Evolutionary conservation across 108 stramenopile species (phyloP), one percentile per base, ranked within the genome.

Genomic region (Nannochloropsis oceanica): DNA sequence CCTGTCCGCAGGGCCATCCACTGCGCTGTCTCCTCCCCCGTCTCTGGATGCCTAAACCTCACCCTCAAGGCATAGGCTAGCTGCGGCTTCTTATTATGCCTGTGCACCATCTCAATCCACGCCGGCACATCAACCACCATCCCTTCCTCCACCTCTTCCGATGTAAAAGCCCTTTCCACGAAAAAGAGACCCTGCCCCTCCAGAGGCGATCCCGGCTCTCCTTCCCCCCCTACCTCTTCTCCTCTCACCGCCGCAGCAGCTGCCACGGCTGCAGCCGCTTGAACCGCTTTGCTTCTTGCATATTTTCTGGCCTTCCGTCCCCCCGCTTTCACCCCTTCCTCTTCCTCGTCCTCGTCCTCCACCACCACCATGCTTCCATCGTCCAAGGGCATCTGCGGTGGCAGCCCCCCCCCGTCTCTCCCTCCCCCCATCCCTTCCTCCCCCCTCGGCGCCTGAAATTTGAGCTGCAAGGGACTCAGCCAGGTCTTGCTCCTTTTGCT

Each of bases 101-200:
- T 85, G 88, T 94, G 93, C 93, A 94, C 93, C 87, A 93, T 89
- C 86, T 95, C 95, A 43, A 95, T 89, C 93, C 94, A 95, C 8
- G 93, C 94, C 44, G 95, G 94, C 11, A 92, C 93, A 91, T 95
- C 94, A 11, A 93, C 90, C 89, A 20, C 87, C 90, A 34, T 91
- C 90, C 50, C 25, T 81, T 42, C 59, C n/a, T 73, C 59, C 22
- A 73, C n/a, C 59, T 18, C n/a, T 7, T 73, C 59, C 59, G 59
- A 73, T 18, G 18, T n/a, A 18, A 73, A n/a, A 10, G 59, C 59
- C 59, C n/a, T 73, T 18, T 73, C 59, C 59, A n/a, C 59, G 59
- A 73, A 73, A n/a, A 73, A 73, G 5, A n/a, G 59, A 18, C 10
- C 59, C 22, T 9, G 59, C 59, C 59, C 59, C 59, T 73, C 59